Evolutionary conservation across 2,329 filamentous ascomycete genomes (phyloP).

Genomic region (Chrysoporthe deuterocubensis): DNA sequence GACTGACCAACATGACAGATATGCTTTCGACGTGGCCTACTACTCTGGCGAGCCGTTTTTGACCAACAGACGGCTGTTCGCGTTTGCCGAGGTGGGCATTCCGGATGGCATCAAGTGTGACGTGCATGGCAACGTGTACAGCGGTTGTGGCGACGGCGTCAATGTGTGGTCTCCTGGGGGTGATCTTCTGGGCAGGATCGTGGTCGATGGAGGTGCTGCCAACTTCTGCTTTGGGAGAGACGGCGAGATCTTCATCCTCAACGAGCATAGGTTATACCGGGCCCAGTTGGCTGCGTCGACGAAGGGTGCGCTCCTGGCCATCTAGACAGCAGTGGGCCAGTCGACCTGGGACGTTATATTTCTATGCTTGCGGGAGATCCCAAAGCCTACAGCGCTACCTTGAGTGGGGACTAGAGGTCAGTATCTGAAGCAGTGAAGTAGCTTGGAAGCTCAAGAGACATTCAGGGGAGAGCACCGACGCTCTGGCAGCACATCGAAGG

Average conservation of each 20-base stretch:
- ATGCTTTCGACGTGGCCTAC: constrained; percentile 41
- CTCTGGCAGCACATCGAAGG: too few relatives aligned
- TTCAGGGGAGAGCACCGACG: too few relatives aligned
- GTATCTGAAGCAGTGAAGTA: too few relatives aligned
- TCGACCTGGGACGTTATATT: not conserved
- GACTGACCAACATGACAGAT: constrained; percentile 32
- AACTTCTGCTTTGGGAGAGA: constrained; percentile 53
- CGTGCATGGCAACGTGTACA: constrained; percentile 51
- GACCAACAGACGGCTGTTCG: constrained; percentile 54
- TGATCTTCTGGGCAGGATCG: constrained; percentile 49
- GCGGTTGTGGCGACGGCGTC: constrained; percentile 52
- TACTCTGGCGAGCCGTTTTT: constrained; percentile 44
- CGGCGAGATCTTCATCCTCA: constrained; percentile 51
- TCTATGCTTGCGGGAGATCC: not conserved
- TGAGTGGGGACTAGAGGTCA: not conserved
- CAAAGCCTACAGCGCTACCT: too few relatives aligned
- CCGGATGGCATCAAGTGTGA: constrained; percentile 55
- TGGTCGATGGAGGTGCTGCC: constrained; percentile 46
- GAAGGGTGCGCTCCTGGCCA: constrained; percentile 34
- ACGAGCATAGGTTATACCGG: constrained; percentile 49
- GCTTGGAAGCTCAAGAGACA: too few relatives aligned
- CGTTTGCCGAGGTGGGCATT: constrained; percentile 50
- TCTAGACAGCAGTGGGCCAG: not conserved
- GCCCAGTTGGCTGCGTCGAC: constrained; percentile 39
- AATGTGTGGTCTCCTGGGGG: constrained; percentile 53